Conservation (phyloP, 139 green algal species). For the Edaphochlamys debaryana region DNA sequence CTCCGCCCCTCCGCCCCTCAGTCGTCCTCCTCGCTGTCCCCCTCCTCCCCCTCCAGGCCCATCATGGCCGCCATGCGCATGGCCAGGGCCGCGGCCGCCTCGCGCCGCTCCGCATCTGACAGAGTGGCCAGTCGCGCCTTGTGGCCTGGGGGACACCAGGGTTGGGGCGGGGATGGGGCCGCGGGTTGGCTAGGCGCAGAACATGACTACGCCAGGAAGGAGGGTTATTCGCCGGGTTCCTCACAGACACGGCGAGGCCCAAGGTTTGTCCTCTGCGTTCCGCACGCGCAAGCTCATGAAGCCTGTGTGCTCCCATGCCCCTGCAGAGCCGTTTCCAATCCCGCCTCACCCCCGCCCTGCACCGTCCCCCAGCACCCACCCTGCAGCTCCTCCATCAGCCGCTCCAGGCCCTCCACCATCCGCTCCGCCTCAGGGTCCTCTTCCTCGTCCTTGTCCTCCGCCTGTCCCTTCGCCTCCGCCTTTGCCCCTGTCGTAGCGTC, state of each 20-base stretch:
- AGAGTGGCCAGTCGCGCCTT: conserved; percentile 26
- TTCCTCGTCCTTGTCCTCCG: neutral
- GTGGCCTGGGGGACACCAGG: neutral
- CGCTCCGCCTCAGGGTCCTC: neutral
- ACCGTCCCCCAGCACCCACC: neutral
- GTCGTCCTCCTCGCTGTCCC: neutral
- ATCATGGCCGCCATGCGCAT: conserved; percentile 37
- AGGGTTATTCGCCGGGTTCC: too few species aligned
- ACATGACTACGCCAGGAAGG: neutral
- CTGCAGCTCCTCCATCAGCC: conserved; percentile 25
- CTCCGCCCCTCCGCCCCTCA: neutral
- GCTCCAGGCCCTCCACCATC: conserved; percentile 16
- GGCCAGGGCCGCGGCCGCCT: conserved; percentile 41
- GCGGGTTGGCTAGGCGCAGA: neutral
- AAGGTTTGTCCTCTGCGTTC: too few species aligned
- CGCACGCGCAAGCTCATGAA: too few species aligned
- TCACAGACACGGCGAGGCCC: too few species aligned
- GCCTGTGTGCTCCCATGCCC: too few species aligned
- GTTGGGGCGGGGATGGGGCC: too few species aligned
- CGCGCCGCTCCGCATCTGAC: conserved; percentile 35
- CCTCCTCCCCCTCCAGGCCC: conserved; percentile 3
- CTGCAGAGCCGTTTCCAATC: too few species aligned
- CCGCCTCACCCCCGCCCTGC: too few species aligned
- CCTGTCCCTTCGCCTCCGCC: neutral
- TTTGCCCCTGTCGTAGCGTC: neutral